These are phyloP conservation scores for Backusella circina DNA, from an alignment of 192 early-diverging fungal species.

Conservation along the genomic window DNA sequence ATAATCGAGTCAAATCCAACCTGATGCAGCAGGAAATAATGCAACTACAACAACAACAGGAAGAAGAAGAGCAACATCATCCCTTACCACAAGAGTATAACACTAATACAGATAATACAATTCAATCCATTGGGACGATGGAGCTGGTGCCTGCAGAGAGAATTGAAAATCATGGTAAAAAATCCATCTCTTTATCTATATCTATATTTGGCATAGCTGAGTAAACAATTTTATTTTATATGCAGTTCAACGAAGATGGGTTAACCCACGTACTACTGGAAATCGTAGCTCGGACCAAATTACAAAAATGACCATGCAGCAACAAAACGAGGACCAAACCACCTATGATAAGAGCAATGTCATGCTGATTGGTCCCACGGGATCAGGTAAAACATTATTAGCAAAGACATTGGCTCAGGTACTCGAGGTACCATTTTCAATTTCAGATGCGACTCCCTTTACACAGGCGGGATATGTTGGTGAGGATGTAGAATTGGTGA, in stretches of 20 bases:
- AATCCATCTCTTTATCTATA: too few relatives aligned
- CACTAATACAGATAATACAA: constrained; percentile 7
- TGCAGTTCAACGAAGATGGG: neutral
- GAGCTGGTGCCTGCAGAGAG: constrained; percentile 9
- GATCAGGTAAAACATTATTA: constrained; percentile 79
- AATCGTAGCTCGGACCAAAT: neutral
- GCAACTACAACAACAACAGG: too few relatives aligned
- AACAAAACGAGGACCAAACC: constrained; percentile 27
- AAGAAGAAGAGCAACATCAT: constrained; percentile 9
- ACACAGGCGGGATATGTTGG: constrained; percentile 91
- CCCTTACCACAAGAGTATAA: constrained; percentile 6
- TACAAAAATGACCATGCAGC: neutral
- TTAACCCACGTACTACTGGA: neutral
- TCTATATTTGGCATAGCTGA: too few relatives aligned
- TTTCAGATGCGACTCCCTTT: constrained; percentile 85
- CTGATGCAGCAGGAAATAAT: constrained; percentile 44
- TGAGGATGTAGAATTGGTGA: constrained; percentile 87
- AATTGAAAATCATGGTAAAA: neutral
- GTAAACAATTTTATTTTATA: neutral
- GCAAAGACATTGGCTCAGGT: constrained; percentile 79
- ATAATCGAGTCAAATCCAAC: constrained; percentile 71
- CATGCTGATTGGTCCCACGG: constrained; percentile 79
- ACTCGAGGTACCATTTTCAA: constrained; percentile 81
- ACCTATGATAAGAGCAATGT: constrained; percentile 88
- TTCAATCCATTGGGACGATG: neutral